Conservation (phyloP, 495 filamentous ascomycete species). For the Sphaerosporella brunnea region DNA sequence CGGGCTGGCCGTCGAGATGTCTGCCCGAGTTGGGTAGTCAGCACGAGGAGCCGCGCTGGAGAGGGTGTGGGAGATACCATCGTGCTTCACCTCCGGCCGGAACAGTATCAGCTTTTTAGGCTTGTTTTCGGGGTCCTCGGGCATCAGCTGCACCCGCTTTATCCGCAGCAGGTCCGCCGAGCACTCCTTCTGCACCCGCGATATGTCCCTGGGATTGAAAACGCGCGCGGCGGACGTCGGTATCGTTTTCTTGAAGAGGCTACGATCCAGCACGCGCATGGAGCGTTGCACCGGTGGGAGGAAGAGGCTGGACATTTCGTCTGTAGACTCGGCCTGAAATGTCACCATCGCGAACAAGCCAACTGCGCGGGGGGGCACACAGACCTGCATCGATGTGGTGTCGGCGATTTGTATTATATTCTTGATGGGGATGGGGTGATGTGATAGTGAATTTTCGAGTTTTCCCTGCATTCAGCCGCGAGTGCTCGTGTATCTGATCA, state of each 20-base stretch:
- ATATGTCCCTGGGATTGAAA: conserved; percentile 51
- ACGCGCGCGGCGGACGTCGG: conserved; percentile 64
- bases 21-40: no score
- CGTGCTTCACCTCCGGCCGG: conserved; percentile 44
- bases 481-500: no score
- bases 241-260: conserved; percentile 60
- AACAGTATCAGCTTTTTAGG: conserved; percentile 60
- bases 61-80: no score
- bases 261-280: conserved; percentile 60
- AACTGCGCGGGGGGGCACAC: no score
- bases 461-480: no score
- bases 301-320: conserved; percentile 35
- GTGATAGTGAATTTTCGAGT: no score
- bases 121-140: conserved; percentile 32
- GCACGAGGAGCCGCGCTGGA: no score
- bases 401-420: no score
- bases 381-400: no score
- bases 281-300: conserved; percentile 68
- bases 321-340: no score
- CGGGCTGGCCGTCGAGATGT: conserved; percentile 44
- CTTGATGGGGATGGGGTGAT: no score
- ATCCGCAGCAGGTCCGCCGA: conserved; percentile 43
- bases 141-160: conserved; percentile 39
- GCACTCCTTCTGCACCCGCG: conserved; percentile 44
- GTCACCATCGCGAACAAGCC: no score